These are phyloP conservation scores for Austroboletus festivus DNA, from an alignment of 768 basidiomycete species.

Conservation along the genomic window DNA sequence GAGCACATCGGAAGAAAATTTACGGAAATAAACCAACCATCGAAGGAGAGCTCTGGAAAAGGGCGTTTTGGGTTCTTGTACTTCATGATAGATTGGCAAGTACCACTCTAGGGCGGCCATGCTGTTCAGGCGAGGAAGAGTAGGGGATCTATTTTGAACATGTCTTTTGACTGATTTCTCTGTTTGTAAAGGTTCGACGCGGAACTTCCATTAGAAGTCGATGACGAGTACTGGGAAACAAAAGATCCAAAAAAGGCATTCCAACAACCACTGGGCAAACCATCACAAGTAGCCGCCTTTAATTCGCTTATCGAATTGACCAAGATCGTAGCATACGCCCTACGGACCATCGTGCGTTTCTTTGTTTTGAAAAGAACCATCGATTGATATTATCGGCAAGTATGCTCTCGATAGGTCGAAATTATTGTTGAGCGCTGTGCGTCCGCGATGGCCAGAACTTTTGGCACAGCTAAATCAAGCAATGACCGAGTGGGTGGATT, in stretches of 20 bases:
- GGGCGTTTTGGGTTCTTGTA: conserved; percentile 72
- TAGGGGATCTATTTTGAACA: conserved; percentile 30
- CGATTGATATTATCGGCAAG: conserved; percentile 25
- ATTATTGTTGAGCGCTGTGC: conserved; percentile 48
- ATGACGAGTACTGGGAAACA: conserved; percentile 75
- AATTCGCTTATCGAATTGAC: conserved; percentile 62
- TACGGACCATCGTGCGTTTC: conserved; percentile 62
- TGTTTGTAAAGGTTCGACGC: conserved; percentile 68
- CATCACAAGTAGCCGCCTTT: conserved; percentile 58
- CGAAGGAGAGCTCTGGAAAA: conserved; percentile 74
- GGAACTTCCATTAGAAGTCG: conserved; percentile 78
- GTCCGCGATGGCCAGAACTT: conserved; percentile 54
- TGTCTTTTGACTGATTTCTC: conserved; percentile 4
- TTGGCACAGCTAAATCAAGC: conserved; percentile 66
- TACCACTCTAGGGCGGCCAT: conserved; percentile 52
- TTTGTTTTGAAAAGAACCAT: background rate
- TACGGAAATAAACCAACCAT: conserved; percentile 45
- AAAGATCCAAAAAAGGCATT: conserved; percentile 50
- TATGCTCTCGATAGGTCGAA: conserved; percentile 72
- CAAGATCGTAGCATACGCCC: conserved; percentile 64
- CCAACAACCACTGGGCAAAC: conserved; percentile 61
- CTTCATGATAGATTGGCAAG: conserved; percentile 57
- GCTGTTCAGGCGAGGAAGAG: conserved; percentile 64
- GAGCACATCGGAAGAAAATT: conserved; percentile 65
- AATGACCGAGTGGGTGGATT: conserved; percentile 69